Evolutionary conservation across 1,139 yeast species (phyloP).

Genomic region (Kluyveromyces marxianus): DNA sequence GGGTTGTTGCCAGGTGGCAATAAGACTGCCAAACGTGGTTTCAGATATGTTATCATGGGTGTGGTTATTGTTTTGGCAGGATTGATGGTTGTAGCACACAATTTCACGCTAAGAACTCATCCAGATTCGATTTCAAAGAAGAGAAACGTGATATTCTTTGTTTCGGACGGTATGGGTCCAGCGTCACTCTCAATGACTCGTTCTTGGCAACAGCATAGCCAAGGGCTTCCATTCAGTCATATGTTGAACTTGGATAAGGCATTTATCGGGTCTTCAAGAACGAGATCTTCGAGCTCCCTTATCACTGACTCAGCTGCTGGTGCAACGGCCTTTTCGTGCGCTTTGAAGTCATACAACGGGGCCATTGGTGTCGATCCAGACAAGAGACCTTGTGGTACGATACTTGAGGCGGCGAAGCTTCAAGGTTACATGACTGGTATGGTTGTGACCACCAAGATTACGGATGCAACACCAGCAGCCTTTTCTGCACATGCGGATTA

Average conservation of each 20-base stretch:
- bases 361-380: conserved; percentile 70
- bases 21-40: not conserved
- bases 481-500: conserved; percentile 69
- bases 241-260: conserved; percentile 54
- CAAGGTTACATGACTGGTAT: conserved; percentile 74
- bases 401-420: conserved; percentile 74
- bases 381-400: conserved; percentile 66
- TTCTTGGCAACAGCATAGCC: conserved; percentile 53
- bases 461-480: conserved; percentile 88
- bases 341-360: conserved; percentile 70
- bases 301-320: conserved; percentile 93
- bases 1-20: not conserved
- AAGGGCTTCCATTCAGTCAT: conserved; percentile 44
- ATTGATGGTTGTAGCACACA: not conserved
- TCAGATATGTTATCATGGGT: not conserved
- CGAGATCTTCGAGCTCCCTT: conserved; percentile 62
- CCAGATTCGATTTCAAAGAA: conserved; percentile 17
- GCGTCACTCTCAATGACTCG: conserved; percentile 71
- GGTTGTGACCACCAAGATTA: conserved; percentile 78
- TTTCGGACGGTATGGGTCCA: conserved; percentile 91
- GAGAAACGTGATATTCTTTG: conserved; percentile 73
- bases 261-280: conserved; percentile 69
- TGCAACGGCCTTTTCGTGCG: conserved; percentile 85
- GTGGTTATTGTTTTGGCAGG: conserved; percentile 1
- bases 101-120: not conserved